Conservation (phyloP, 257 asterid species). For the Lithospermum erythrorhizon region DNA sequence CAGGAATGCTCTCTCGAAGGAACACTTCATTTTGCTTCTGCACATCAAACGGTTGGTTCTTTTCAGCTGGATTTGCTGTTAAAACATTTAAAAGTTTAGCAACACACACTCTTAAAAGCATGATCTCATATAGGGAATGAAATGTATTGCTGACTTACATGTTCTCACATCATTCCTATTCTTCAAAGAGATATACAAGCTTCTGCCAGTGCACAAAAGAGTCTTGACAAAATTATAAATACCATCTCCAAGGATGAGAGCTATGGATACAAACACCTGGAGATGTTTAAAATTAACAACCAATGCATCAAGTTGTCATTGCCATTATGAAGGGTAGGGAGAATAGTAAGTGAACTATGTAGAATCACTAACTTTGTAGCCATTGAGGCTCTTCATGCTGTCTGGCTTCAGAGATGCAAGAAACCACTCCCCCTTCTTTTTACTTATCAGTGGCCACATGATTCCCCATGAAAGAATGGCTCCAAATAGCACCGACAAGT, state of each 20-base stretch:
- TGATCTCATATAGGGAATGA: not conserved
- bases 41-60: slow-evolving; percentile 10
- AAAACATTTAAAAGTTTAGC: not conserved
- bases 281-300: not conserved
- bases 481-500: slow-evolving; percentile 55
- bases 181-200: slow-evolving; percentile 12
- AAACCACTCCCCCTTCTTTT: slow-evolving; percentile 49
- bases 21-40: slow-evolving; percentile 20
- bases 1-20: slow-evolving; percentile 28
- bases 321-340: not conserved
- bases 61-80: slow-evolving; percentile 10
- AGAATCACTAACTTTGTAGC: slow-evolving; percentile 38
- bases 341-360: not conserved
- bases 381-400: slow-evolving; percentile 60
- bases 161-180: slow-evolving; percentile 11
- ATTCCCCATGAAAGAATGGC: slow-evolving; percentile 60
- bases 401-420: slow-evolving; percentile 29
- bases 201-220: slow-evolving; percentile 12
- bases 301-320: no score
- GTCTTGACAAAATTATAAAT: slow-evolving; percentile 27
- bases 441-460: slow-evolving; percentile 56
- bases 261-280: slow-evolving; percentile 28
- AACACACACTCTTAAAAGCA: not conserved
- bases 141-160: slow-evolving; percentile 8
- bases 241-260: slow-evolving; percentile 31